phyloP scores from a whole-genome alignment of 805 yeast species.

The Lachancea fermentati region DNA sequence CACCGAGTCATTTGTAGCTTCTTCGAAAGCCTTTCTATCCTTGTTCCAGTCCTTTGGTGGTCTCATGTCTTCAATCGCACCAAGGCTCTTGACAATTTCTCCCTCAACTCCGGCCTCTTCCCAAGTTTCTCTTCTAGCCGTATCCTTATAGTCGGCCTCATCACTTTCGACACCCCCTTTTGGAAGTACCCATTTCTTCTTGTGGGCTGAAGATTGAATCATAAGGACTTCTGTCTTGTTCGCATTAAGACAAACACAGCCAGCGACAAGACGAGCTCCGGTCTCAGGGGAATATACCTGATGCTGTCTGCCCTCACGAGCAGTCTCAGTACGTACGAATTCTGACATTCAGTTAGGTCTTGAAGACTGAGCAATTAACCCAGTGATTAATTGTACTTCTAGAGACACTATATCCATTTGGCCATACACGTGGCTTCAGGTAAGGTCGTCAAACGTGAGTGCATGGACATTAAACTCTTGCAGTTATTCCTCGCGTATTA shows the following conservation, averaged over 20 bases:
- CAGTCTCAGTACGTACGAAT: slow-evolving; percentile 28
- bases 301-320: slow-evolving; percentile 53
- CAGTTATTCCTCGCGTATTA: not conserved
- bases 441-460: not conserved
- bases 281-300: slow-evolving; percentile 53
- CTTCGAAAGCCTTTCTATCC: slow-evolving; percentile 17
- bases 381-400: no score
- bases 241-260: slow-evolving; percentile 69
- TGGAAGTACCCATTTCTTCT: slow-evolving; percentile 79
- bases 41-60: slow-evolving; percentile 42
- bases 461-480: not conserved
- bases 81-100: slow-evolving; percentile 47
- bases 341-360: slow-evolving; percentile 7
- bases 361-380: not conserved
- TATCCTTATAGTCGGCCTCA: slow-evolving; percentile 43
- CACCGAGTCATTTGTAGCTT: slow-evolving; percentile 19
- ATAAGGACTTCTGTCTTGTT: slow-evolving; percentile 61
- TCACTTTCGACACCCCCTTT: slow-evolving; percentile 94
- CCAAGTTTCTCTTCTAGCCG: slow-evolving; percentile 92
- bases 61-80: slow-evolving; percentile 58
- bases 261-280: slow-evolving; percentile 89
- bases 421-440: not conserved
- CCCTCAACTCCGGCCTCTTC: slow-evolving; percentile 95
- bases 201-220: slow-evolving; percentile 68
- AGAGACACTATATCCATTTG: not conserved